Base-by-base conservation (phyloP, 1,284 basidiomycete genomes). In the Ceratobasidium sp. region DNA sequence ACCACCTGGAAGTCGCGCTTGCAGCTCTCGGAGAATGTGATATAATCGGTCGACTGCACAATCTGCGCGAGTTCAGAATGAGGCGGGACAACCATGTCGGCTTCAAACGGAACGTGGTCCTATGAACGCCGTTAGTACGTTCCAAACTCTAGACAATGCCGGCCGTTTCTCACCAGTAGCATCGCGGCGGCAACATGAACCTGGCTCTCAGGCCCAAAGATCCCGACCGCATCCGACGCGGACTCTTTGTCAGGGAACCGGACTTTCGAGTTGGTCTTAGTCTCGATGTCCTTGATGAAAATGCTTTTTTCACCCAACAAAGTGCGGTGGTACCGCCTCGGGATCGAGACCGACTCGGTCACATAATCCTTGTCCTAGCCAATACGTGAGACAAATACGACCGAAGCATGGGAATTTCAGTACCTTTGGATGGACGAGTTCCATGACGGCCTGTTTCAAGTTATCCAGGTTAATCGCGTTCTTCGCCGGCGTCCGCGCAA, bases 101-200 rank as follows among this genome's bases (percentile, higher is more conserved):
- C 96, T 81, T 98, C 97, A 79, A 98, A 98, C 0, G 97, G 97
- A 71, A 99, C 95, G 79, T 98, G 95, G 79, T 98, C 94, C 94
- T 95, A 74, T 32, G 66, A 55, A 30, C 55, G 38, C 62, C 66
- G 26, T 67, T 28, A n/a, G 70, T 79, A 59, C 26, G 23, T 52
- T 18, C 26, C 32, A 71, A 69, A 70, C 11, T 32, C 57, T 16
- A 41, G 21, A 2, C 23, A 61, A 32, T 26, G 47, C 46, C 66
- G 74, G 57, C 11, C 23, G 26, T n/a, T 16, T 83, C 89, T 74
- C 81, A 92, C 93, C 83, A 98, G 84, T 73, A 99, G 86, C 96
- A 98, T 98, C 16, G 96, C 92, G 26, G 93, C 93, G 35, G 97
- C 96, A 77, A 98, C 96, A 81, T 97, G 95, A 16, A 98, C 94